Evolutionary conservation across 306 rosid genomes (phyloP).

Genomic region (Sophora flavescens): DNA sequence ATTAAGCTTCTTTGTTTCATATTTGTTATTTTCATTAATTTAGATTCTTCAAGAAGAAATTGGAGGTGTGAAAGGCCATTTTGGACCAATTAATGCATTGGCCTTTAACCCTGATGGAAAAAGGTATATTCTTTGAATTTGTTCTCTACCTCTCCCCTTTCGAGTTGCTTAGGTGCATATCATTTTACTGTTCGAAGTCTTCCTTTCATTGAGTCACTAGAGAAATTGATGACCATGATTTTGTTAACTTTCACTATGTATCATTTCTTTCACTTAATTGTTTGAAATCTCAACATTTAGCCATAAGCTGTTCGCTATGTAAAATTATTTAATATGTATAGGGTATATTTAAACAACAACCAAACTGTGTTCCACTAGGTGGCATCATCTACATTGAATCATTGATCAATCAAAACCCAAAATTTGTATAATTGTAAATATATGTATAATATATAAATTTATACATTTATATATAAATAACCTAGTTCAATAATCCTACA

Average conservation of each 20-base stretch:
- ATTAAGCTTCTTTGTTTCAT: constrained; percentile 25
- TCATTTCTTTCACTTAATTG: not conserved
- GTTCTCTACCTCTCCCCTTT: constrained; percentile 6
- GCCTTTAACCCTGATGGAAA: constrained; percentile 96
- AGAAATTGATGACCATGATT: constrained; percentile 26
- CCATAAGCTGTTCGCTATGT: not conserved
- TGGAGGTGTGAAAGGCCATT: constrained; percentile 98
- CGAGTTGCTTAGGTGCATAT: not conserved
- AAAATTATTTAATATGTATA: not conserved
- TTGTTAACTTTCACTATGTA: not conserved
- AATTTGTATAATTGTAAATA: not conserved
- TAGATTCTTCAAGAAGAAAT: constrained; percentile 98
- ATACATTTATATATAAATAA: not conserved
- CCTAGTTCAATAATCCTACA: not conserved
- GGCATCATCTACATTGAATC: not conserved
- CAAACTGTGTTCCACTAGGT: not conserved
- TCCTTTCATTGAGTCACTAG: not conserved
- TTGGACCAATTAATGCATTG: constrained; percentile 95
- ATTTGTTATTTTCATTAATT: constrained; percentile 21
- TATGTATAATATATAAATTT: not conserved
- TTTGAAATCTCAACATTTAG: not conserved
- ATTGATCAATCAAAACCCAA: constrained; percentile 2
- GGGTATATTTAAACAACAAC: constrained; percentile 14
- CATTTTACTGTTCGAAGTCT: not conserved
- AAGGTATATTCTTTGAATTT: constrained; percentile 57